Percentiles rank a stretch among this genome's conserved stretches.
phyloP scores from a whole-genome alignment of 805 yeast genomes.

The Candida khao-thaluensis region DNA sequence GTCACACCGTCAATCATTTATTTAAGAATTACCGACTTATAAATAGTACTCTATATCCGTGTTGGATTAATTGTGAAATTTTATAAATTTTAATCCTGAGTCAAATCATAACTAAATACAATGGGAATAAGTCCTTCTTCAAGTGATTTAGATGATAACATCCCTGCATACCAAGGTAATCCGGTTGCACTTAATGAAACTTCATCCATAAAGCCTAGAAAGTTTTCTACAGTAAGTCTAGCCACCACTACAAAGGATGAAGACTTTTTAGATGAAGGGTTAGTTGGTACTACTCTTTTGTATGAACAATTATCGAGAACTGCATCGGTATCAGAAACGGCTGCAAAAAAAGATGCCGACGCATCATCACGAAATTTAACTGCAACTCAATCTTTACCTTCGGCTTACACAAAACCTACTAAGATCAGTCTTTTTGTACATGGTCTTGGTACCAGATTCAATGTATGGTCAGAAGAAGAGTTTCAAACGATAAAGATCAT shows the following conservation, averaged over 20 bases:
- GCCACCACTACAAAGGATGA: not conserved
- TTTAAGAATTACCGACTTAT: too few species aligned
- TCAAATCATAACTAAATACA: too few species aligned
- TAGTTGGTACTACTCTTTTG: conserved; percentile 1
- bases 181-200: not conserved
- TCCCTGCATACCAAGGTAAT: not conserved
- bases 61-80: too few species aligned
- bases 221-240: not conserved
- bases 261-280: not conserved
- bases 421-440: not conserved
- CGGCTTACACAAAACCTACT: not conserved
- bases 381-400: not conserved
- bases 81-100: too few species aligned
- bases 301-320: not conserved
- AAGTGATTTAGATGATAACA: not conserved
- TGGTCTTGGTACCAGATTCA: not conserved
- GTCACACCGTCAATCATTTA: too few species aligned
- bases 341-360: not conserved
- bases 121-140: not conserved
- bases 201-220: not conserved
- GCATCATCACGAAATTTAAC: not conserved
- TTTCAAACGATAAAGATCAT: not conserved
- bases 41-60: too few species aligned
- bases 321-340: not conserved
- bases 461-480: not conserved